Conservation (phyloP, 805 yeast species). For the Sugiyamaella mastotermitis region DNA sequence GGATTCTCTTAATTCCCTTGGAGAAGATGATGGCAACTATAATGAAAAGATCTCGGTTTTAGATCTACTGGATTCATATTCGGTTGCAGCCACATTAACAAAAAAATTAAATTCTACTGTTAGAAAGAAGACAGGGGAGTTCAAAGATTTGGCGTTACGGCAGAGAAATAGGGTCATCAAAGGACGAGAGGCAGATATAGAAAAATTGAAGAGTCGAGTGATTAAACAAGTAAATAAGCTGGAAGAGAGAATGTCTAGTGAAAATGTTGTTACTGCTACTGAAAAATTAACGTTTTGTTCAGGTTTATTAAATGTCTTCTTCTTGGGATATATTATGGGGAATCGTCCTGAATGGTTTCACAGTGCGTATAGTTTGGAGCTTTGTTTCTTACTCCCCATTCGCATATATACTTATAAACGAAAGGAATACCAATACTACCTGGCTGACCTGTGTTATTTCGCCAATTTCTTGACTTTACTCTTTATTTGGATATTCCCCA, state of each 20-base stretch:
- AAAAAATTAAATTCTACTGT: slow-evolving; percentile 23
- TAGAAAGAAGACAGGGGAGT: slow-evolving; percentile 22
- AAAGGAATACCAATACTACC: slow-evolving; percentile 71
- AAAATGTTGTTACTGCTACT: slow-evolving; percentile 34
- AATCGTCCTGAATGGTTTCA: slow-evolving; percentile 73
- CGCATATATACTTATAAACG: slow-evolving; percentile 78
- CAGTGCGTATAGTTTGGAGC: slow-evolving; percentile 58
- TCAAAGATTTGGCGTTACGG: slow-evolving; percentile 23
- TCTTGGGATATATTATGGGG: slow-evolving; percentile 73
- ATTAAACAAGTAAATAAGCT: slow-evolving; percentile 25
- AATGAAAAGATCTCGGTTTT: slow-evolving; percentile 27
- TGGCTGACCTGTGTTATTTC: slow-evolving; percentile 91
- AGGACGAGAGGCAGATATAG: slow-evolving; percentile 29
- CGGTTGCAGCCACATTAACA: slow-evolving; percentile 22
- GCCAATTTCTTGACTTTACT: slow-evolving; percentile 66
- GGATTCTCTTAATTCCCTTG: slow-evolving; percentile 16
- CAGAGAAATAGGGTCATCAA: slow-evolving; percentile 22
- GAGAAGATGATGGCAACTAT: slow-evolving; percentile 16
- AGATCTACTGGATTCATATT: slow-evolving; percentile 30
- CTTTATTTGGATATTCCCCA: slow-evolving; percentile 80
- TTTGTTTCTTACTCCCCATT: slow-evolving; percentile 69
- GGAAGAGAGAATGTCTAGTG: slow-evolving; percentile 24
- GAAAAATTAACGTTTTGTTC: slow-evolving; percentile 80
- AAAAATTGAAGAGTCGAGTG: slow-evolving; percentile 23
- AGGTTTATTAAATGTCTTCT: slow-evolving; percentile 61